Percentiles rank a stretch among this genome's conserved stretches.
phyloP scores from a whole-genome alignment of 192 early-diverging fungal species.

The Entrophospora sp. region DNA sequence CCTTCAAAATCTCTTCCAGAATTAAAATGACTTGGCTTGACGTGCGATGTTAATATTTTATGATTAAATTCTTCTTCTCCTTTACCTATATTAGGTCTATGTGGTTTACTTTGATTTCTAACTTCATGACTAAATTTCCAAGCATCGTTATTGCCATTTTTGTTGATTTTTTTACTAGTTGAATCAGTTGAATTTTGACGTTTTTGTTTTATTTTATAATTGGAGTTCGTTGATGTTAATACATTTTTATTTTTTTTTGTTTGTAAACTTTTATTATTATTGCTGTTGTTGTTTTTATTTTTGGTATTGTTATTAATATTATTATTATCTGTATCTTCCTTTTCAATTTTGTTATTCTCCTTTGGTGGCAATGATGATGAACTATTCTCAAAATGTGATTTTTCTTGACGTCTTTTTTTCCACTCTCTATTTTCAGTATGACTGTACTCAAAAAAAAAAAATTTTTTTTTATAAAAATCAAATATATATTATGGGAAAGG shows the following conservation, averaged over 20 bases:
- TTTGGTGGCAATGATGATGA: not conserved
- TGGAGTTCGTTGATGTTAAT: no score
- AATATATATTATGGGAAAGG: no score
- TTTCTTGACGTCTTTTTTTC: slow-evolving; percentile 13
- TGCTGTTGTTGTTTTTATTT: not conserved
- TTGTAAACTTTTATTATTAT: no score
- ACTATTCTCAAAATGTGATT: not conserved
- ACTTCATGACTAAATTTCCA: slow-evolving; percentile 18
- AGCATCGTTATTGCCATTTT: not conserved
- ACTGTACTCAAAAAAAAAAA: not conserved
- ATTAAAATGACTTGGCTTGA: slow-evolving; percentile 2
- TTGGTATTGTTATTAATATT: not conserved
- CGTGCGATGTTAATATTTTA: slow-evolving; percentile 4
- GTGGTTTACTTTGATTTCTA: slow-evolving; percentile 1
- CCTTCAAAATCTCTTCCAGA: not conserved
- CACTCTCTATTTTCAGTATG: slow-evolving; percentile 17
- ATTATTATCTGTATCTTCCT: not conserved
- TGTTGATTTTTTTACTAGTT: not conserved
- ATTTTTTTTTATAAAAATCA: not conserved
- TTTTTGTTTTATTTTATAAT: not conserved
- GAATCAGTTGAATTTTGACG: not conserved
- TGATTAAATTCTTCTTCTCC: slow-evolving; percentile 15
- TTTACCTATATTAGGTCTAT: slow-evolving; percentile 10
- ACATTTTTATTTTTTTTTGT: no score
- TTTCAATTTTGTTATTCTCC: not conserved